Base-by-base conservation (phyloP, 306 rosid species). In the Calophaca sinica region DNA sequence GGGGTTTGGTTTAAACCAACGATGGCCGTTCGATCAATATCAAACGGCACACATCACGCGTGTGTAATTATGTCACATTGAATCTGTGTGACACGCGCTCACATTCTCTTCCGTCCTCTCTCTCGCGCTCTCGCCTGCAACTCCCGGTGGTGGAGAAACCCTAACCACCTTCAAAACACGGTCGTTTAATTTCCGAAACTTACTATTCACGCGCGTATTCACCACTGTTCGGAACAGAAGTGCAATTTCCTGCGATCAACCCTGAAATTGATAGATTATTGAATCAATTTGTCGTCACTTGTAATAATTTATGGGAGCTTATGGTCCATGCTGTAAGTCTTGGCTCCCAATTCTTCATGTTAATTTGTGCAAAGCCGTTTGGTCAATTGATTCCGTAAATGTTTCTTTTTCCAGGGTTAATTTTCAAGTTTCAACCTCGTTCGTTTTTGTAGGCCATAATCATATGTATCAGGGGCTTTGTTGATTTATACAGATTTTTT, bases 71-170 rank as follows among this genome's bases (percentile, higher is more conserved):
- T 87, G 87, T 71, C 86, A 63, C 85, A 71, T 77, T 58, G 74
- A 76, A 70, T 72, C 84, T 50, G 68, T 52, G 79, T 49, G 91
- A 59, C 85, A 78, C 84, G 77, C 86, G 71, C 84, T 65, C 86
- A 76, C 79, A 14, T 74, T 57, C 83, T 20, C 79, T 41, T 26
- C 14, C 50, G 1, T 10, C 49, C 29, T 28, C 33, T 4, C 4
- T 2, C 50, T 33, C 53, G 33, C 49, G 33, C 41, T 29, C 78
- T 28, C 53, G 71, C 49, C 84, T 79, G 87, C 83, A 68, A 78
- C 68, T 65, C 74, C 71, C 82, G 84, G 75, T 54, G 72, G 57
- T 31, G 49, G 70, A 26, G 57, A 61, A 82, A 74, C 85, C 83
- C 83, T 79, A 63, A 62, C 82, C 28, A 57, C 62, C 71, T 20